Conservation (phyloP, 2,329 filamentous ascomycete genomes). For the Leptographium galeiforme region DNA sequence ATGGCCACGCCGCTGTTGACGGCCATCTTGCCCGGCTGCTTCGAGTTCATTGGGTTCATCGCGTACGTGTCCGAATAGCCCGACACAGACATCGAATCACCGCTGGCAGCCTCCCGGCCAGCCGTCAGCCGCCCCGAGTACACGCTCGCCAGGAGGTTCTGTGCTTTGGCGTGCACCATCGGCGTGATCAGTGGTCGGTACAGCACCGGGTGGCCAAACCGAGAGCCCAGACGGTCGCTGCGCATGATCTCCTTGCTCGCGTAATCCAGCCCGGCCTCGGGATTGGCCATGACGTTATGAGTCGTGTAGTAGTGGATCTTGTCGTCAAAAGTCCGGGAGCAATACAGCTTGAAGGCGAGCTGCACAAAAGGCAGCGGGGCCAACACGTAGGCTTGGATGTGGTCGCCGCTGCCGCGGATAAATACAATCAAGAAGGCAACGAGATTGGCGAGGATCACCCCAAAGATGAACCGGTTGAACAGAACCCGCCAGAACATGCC, state of each 20-base stretch:
- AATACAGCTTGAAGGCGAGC: slow-evolving; percentile 77
- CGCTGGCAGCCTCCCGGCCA: slow-evolving; percentile 43
- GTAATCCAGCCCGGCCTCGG: slow-evolving; percentile 28
- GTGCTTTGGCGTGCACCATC: slow-evolving; percentile 87
- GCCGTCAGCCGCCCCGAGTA: slow-evolving; percentile 71
- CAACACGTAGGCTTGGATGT: slow-evolving; percentile 49
- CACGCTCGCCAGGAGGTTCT: slow-evolving; percentile 72
- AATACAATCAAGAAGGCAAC: slow-evolving; percentile 66
- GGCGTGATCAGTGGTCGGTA: slow-evolving; percentile 84
- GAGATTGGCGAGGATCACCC: slow-evolving; percentile 61
- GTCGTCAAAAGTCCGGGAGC: slow-evolving; percentile 59
- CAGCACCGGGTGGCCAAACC: slow-evolving; percentile 83
- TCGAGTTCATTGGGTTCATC: slow-evolving; percentile 66
- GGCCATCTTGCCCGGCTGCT: slow-evolving; percentile 31
- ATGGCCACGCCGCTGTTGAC: slow-evolving; percentile 18
- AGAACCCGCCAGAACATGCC: slow-evolving; percentile 84
- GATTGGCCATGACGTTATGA: slow-evolving; percentile 35
- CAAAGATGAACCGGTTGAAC: slow-evolving; percentile 87
- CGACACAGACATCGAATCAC: slow-evolving; percentile 44
- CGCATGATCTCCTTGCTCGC: slow-evolving; percentile 38
- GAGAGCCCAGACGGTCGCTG: slow-evolving; percentile 56
- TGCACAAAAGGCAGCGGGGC: slow-evolving; percentile 67
- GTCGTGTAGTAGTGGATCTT: slow-evolving; percentile 72
- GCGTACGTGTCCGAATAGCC: slow-evolving; percentile 74
- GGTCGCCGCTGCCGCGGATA: slow-evolving; percentile 50